Percentiles rank a stretch among this genome's conserved stretches.
Conservation (phyloP, 1,284 basidiomycete genomes). For the Thecaphora thlaspeos region DNA sequence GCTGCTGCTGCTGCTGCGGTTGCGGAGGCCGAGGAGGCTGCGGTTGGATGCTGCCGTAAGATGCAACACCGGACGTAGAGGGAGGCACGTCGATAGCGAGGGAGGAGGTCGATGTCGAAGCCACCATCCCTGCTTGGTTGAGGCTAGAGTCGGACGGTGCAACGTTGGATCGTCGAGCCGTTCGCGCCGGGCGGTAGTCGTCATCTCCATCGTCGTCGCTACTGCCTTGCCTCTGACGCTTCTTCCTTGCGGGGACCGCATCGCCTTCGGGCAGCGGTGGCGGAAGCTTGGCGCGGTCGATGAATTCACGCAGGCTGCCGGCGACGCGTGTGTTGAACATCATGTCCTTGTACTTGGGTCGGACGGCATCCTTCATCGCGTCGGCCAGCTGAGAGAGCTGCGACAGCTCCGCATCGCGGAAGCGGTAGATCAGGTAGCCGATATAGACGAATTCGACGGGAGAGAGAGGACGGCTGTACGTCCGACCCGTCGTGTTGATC, state of each 20-base stretch:
- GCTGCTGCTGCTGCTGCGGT: too few species aligned
- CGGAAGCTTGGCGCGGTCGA: constrained; percentile 7
- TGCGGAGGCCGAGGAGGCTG: too few species aligned
- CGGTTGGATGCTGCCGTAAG: too few species aligned
- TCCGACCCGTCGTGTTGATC: constrained; percentile 7
- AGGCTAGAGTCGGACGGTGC: too few species aligned
- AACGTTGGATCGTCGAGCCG: too few species aligned
- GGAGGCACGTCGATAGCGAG: too few species aligned
- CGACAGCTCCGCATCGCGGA: constrained; percentile 11
- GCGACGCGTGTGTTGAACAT: constrained; percentile 24
- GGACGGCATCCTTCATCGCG: constrained; percentile 23
- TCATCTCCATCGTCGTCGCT: constrained; percentile 8
- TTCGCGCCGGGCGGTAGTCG: constrained; percentile 7
- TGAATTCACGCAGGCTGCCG: constrained; percentile 16
- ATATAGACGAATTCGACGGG: constrained; percentile 39
- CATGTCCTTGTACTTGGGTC: constrained; percentile 34
- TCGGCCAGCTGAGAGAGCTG: constrained; percentile 27
- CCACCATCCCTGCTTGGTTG: too few species aligned
- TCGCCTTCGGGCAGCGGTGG: constrained; percentile 5
- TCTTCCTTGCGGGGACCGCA: constrained; percentile 2
- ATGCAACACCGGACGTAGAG: too few species aligned
- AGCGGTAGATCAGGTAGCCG: constrained; percentile 26
- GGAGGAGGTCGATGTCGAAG: too few species aligned
- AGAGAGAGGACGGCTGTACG: constrained; percentile 20
- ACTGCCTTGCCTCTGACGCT: not conserved